phyloP scores from a whole-genome alignment of 169 alveolate species.

The Plasmodium sp. region DNA sequence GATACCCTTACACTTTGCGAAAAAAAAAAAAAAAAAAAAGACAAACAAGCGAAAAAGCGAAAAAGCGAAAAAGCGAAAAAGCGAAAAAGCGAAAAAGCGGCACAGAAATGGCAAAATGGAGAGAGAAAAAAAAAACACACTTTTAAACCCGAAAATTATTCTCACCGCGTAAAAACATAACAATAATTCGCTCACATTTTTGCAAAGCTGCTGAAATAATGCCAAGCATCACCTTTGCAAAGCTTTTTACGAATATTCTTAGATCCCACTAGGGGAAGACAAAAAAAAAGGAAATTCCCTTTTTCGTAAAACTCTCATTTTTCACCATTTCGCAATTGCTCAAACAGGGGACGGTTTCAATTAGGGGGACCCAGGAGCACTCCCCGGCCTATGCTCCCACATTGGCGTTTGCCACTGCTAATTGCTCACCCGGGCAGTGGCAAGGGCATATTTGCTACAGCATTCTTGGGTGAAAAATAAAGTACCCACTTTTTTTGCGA shows the following conservation, averaged over 20 bases:
- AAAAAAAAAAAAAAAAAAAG: background rate
- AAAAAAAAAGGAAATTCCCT: background rate
- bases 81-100: background rate
- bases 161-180: background rate
- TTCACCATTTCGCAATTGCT: background rate
- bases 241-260: background rate
- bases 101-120: background rate
- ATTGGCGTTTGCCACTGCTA: background rate
- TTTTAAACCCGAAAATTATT: background rate
- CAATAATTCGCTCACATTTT: background rate
- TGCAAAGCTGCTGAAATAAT: background rate
- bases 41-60: background rate
- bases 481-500: background rate
- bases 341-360: background rate
- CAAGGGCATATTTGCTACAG: background rate
- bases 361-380: background rate
- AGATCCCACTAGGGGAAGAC: background rate
- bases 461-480: background rate
- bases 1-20: background rate
- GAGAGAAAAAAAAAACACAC: background rate
- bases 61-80: background rate
- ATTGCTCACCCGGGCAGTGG: background rate
- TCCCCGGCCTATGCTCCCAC: background rate
- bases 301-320: background rate
- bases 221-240: background rate